Evolutionary conservation across 2,329 filamentous ascomycete genomes (phyloP), one percentile per base, ranked within the genome.

Genomic region (Alternaria metachromatica): DNA sequence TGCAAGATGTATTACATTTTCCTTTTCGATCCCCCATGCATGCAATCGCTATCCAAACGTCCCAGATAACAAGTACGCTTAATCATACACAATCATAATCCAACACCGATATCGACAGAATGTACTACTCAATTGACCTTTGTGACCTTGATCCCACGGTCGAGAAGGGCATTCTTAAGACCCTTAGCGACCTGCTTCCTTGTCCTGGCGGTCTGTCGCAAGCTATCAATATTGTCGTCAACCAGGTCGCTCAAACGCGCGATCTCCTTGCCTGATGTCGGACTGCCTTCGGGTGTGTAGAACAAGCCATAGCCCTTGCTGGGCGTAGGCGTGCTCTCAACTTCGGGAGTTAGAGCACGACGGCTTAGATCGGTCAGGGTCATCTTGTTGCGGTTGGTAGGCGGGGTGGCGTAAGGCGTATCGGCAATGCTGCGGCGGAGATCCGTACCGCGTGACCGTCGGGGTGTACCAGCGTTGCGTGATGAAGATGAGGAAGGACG

Each of bases 241-340:
- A 84, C 79, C 64, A 82, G 74, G 25, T 75, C 72, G 71, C 80
- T 80, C 60, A 81, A 76, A 65, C 76, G 79, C 53, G 77, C 73
- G 21, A 78, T 57, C 7, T 73, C 64, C 6, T 63, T 69, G 10
- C 74, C 78, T 1, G 69, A 37, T n/a, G 69, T 54, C 6, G 71
- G 69, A 28, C 64, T 73, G 11, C 71, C 72, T n/a, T 76, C 71
- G 15, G 78, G 68, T 56, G 78, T 75, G 68, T 79, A 77, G 63
- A 76, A 77, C 13, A 81, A 62, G 0, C 78, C 77, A 62, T 76
- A 80, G 3, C 76, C 76, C 30, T 75, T 73, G 23, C 66, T 70
- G 18, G 68, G 60, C 6, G 67, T 70, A 5, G 75, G 74, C 10
- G 73, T 75, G 3, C 65, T 43, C 1, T 76, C 73, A 5, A 70